phyloP scores from a whole-genome alignment of 2,329 filamentous ascomycete species.

The Metarhizium brunneum region DNA sequence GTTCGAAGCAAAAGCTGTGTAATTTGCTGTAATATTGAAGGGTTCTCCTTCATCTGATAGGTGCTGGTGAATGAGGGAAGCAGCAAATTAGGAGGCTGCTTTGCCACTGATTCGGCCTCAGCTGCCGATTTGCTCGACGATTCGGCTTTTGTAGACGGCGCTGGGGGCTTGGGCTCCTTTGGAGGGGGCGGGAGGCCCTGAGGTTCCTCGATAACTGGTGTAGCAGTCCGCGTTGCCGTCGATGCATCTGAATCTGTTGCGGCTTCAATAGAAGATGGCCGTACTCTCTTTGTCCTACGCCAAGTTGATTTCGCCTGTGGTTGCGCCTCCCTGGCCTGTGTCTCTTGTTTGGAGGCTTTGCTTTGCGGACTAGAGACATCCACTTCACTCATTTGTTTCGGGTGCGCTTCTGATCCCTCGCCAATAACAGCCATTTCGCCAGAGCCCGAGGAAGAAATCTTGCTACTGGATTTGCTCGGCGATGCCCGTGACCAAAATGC shows the following conservation, averaged over 20 bases:
- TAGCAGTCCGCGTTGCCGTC: conserved; percentile 9
- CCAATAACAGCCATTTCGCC: conserved; percentile 49
- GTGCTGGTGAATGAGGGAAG: conserved; percentile 62
- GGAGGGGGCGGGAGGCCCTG: conserved; percentile 4
- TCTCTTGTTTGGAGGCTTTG: conserved; percentile 22
- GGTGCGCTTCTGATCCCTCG: conserved; percentile 47
- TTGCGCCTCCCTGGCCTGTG: conserved; percentile 22
- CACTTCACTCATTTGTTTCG: conserved; percentile 34
- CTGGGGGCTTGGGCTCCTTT: conserved; percentile 2
- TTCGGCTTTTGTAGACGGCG: conserved; percentile 11
- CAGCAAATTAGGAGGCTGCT: conserved; percentile 50
- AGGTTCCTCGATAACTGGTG: conserved; percentile 2
- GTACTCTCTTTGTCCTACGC: conserved; percentile 34
- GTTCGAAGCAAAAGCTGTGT: conserved; percentile 46
- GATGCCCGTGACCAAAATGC: conserved; percentile 68
- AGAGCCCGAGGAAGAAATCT: conserved; percentile 24
- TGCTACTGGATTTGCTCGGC: conserved; percentile 24
- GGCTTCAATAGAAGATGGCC: conserved; percentile 37
- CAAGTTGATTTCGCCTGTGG: conserved; percentile 20
- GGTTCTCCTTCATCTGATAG: conserved; percentile 57
- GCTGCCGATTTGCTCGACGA: conserved; percentile 18
- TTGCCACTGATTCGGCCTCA: conserved; percentile 36
- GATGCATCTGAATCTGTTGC: conserved; percentile 26
- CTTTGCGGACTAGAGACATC: conserved; percentile 28
- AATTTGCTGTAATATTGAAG: conserved; percentile 62